Evolutionary conservation across 2,329 filamentous ascomycete species (phyloP), one percentile per base, ranked within the genome.

Genomic region (Sporothrix phasma): DNA sequence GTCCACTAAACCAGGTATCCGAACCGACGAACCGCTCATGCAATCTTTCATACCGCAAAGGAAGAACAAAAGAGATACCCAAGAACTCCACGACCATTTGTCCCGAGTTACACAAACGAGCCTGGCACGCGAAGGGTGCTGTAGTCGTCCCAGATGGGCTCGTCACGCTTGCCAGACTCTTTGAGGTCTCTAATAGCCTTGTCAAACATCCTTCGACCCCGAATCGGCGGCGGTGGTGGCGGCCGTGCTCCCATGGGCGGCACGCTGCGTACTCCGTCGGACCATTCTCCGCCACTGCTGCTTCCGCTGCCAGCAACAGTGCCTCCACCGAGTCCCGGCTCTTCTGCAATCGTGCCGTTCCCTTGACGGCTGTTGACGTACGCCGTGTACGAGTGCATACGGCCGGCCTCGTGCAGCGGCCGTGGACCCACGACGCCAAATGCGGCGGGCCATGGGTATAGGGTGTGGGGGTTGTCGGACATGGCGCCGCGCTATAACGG

Each of bases 201-300:
- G 58, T 69, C 51, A 26, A 69, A 69, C 8, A 69, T 59, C 29
- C 3, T 31, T 43, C 67, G 66, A 11, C 65, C 64, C 8, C 19
- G 29, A 2, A 47, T 41, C 11, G 47, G 62, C 43, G 19, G 49
- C 15, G 19, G 17, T 15, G 63, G 29, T 19, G 46, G 45, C 2
- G 43, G 58, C n/a, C 45, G 43, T 22, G 45, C 43, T 17, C 58
- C 58, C 29, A 34, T 24, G n/a, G 31, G 31, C 47, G 56, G 58
- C 58, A 61, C 47, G 13, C 46, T 29, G 7, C 51, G 61, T 3
- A 22, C 19, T 2, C 45, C 62, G 43, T 24, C 34, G 10, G 53
- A 34, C 11, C 47, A 17, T 3, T 22, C 51, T 8, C 11, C 53
- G 19, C n/a, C n/a, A 19, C 7, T 17, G 19, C 43, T 22, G 45